Percentiles rank a stretch among this genome's conserved stretches.
These are phyloP conservation scores for Russula ochroleuca DNA, from an alignment of 768 basidiomycete genomes.

Conservation along the genomic window DNA sequence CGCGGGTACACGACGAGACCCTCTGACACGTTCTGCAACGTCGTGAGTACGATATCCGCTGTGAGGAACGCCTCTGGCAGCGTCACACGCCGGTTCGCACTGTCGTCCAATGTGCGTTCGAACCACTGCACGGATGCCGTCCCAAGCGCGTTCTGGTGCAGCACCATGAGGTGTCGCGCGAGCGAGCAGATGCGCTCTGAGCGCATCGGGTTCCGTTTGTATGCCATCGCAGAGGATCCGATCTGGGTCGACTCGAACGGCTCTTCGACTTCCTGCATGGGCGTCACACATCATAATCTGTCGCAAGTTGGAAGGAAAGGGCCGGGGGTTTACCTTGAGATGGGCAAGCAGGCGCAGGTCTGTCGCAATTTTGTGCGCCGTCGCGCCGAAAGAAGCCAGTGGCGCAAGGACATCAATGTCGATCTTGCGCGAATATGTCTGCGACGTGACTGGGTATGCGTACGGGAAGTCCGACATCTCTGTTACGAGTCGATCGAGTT, in stretches of 20 bases:
- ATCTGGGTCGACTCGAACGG: conserved; percentile 99
- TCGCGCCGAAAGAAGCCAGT: conserved; percentile 84
- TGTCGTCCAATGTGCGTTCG: conserved; percentile 96
- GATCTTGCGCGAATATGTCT: conserved; percentile 98
- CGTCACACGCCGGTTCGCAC: conserved; percentile 94
- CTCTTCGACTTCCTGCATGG: conserved; percentile 84
- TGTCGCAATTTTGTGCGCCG: conserved; percentile 96
- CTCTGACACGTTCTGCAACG: conserved; percentile 93
- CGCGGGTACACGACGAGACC: conserved; percentile 99
- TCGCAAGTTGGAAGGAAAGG: not conserved
- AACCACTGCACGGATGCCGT: conserved; percentile 97
- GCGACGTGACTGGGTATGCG: conserved; percentile 96
- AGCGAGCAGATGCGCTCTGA: conserved; percentile 96
- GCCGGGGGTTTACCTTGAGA: conserved; percentile 58
- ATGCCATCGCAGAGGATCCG: conserved; percentile 96
- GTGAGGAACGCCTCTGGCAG: conserved; percentile 97
- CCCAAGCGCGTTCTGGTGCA: conserved; percentile 96
- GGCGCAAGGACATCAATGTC: conserved; percentile 90
- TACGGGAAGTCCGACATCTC: conserved; percentile 89
- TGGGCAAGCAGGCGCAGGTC: conserved; percentile 93
- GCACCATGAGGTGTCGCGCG: conserved; percentile 90
- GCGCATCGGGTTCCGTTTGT: conserved; percentile 99
- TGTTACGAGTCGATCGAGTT: conserved; percentile 84
- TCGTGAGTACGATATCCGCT: conserved; percentile 93
- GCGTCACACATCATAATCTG: not conserved